A percentile compares a stretch with the other conserved stretches of the same genome.
These are phyloP conservation scores for Cicer pinnatifidum DNA, from an alignment of 306 rosid genomes.

Conservation along the genomic window DNA sequence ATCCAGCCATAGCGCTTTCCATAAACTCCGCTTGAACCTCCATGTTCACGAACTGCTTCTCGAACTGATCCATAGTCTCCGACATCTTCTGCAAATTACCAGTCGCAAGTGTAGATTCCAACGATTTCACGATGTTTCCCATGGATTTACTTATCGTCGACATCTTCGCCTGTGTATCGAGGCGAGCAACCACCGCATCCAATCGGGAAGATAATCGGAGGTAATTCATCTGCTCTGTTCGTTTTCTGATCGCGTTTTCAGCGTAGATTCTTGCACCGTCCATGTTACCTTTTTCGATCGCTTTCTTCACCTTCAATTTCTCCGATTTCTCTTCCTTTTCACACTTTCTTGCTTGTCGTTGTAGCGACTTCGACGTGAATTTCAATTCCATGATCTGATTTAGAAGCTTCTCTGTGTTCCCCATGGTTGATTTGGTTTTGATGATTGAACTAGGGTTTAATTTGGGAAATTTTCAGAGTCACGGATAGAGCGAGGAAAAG, in stretches of 20 bases:
- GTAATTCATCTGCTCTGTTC: constrained; percentile 95
- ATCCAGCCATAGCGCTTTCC: constrained; percentile 97
- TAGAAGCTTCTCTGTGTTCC: constrained; percentile 88
- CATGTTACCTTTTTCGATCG: constrained; percentile 91
- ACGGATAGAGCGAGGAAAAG: neutral
- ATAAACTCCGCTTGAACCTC: constrained; percentile 98
- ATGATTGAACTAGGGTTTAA: neutral
- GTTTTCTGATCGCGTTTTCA: constrained; percentile 91
- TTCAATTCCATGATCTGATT: constrained; percentile 97
- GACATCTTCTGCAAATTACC: constrained; percentile 97
- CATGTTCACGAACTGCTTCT: constrained; percentile 96
- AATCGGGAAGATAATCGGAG: constrained; percentile 89
- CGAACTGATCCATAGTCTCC: constrained; percentile 91
- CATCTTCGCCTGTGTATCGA: constrained; percentile 98
- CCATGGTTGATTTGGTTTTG: constrained; percentile 53
- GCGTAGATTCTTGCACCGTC: constrained; percentile 97
- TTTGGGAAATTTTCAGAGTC: constrained; percentile 30
- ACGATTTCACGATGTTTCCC: constrained; percentile 85
- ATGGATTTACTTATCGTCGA: constrained; percentile 83
- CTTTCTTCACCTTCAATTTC: constrained; percentile 91
- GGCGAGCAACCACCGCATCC: constrained; percentile 95
- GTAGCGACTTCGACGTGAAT: constrained; percentile 90
- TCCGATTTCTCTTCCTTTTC: constrained; percentile 95
- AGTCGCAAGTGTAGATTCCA: constrained; percentile 71
- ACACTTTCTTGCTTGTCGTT: constrained; percentile 82